A percentile compares a stretch with the other conserved stretches of the same genome.
Conservation (phyloP, 2,329 filamentous ascomycete species). For the Endoconidiophora laricicola region DNA sequence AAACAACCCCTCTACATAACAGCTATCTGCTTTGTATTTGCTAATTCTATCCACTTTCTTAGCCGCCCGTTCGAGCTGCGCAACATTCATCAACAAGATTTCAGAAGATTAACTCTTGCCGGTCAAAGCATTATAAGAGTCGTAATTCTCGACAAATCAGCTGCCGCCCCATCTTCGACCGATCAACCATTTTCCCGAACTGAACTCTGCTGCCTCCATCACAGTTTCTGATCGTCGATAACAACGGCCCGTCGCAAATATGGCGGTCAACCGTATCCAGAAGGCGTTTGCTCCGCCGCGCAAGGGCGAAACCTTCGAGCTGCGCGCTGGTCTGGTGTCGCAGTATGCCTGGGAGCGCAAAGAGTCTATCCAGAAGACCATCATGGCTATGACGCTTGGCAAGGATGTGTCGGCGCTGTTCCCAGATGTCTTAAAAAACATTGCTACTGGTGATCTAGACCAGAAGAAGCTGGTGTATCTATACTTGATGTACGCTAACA, state of each 20-base stretch:
- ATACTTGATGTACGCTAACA: conserved; percentile 65
- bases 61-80: too few species aligned
- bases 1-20: neutral
- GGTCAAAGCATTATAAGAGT: too few species aligned
- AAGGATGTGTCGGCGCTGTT: conserved; percentile 97
- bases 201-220: neutral
- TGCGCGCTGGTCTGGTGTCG: conserved; percentile 86
- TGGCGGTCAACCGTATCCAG: conserved; percentile 93
- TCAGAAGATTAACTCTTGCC: too few species aligned
- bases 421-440: conserved; percentile 96
- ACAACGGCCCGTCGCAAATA: conserved; percentile 21
- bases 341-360: conserved; percentile 99
- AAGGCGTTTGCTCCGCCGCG: conserved; percentile 83
- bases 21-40: neutral
- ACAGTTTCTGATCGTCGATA: neutral
- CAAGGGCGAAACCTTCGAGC: conserved; percentile 96
- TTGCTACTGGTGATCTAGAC: conserved; percentile 83
- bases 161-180: neutral
- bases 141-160: neutral
- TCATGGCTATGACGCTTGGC: conserved; percentile 98
- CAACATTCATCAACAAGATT: too few species aligned
- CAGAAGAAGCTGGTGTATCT: conserved; percentile 99
- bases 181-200: neutral
- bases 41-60: neutral
- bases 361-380: conserved; percentile 98